Evolutionary conservation across 495 filamentous ascomycete genomes (phyloP).

Genomic region (Hypoxylon lenormandii): DNA sequence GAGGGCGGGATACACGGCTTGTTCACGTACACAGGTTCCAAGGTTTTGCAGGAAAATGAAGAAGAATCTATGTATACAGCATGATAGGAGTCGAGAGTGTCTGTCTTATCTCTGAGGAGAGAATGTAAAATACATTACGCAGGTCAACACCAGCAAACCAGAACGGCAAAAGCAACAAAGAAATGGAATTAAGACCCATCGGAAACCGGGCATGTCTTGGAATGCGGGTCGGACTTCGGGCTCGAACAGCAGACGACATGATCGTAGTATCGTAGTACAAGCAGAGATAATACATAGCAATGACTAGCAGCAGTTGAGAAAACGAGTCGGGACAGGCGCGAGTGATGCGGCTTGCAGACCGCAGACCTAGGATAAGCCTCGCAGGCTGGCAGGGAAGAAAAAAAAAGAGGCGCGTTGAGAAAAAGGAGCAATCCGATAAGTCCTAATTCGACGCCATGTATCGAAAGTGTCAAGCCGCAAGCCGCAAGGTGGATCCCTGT

Average conservation of each 20-base stretch:
- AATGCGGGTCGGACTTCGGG: conserved; percentile 39
- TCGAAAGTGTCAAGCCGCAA: conserved; percentile 39
- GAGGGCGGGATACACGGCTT: neutral
- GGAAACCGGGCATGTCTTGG: conserved; percentile 21
- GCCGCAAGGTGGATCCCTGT: conserved; percentile 31
- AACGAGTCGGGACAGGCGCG: neutral
- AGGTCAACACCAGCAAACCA: neutral
- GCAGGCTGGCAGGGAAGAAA: too few species aligned
- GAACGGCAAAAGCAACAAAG: conserved; percentile 19
- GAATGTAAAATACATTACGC: conserved; percentile 11
- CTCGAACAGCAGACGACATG: conserved; percentile 19
- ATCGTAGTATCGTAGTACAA: conserved; percentile 6
- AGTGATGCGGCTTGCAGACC: neutral
- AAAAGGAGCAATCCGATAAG: conserved; percentile 15
- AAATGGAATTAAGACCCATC: conserved; percentile 26
- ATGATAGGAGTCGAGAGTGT: conserved; percentile 5
- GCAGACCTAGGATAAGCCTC: neutral
- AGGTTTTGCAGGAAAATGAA: too few species aligned
- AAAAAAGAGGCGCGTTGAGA: too few species aligned
- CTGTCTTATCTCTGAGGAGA: conserved; percentile 1
- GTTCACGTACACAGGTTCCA: conserved; percentile 5
- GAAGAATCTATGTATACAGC: conserved; percentile 13
- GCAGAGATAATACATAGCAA: neutral
- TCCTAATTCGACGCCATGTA: conserved; percentile 16
- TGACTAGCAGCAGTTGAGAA: neutral